phyloP scores from a whole-genome alignment of 306 rosid species.

The Malus sylvestris region DNA sequence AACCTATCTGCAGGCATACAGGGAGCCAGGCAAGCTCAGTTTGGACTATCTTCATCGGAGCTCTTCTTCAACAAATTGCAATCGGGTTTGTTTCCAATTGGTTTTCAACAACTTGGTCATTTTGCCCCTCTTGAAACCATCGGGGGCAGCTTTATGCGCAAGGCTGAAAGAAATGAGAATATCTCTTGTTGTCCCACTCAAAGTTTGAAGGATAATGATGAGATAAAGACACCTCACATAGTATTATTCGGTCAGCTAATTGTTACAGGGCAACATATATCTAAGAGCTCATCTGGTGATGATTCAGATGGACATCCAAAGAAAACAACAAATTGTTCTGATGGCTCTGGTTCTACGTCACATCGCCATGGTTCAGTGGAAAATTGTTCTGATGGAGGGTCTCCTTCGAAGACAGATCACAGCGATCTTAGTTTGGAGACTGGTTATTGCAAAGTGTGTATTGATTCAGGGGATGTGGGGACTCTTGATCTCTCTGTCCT shows the following conservation, averaged over 20 bases:
- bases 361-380: slow-evolving; percentile 47
- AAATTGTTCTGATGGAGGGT: slow-evolving; percentile 70
- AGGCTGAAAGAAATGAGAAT: slow-evolving; percentile 37
- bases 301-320: slow-evolving; percentile 47
- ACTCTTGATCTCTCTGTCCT: slow-evolving; percentile 30
- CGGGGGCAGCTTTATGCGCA: slow-evolving; percentile 23
- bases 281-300: slow-evolving; percentile 44
- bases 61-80: slow-evolving; percentile 50
- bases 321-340: slow-evolving; percentile 51
- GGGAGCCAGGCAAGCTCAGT: slow-evolving; percentile 99
- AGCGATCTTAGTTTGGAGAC: slow-evolving; percentile 40
- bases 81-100: slow-evolving; percentile 36
- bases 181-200: slow-evolving; percentile 43
- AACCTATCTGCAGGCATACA: slow-evolving; percentile 75
- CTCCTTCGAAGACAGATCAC: slow-evolving; percentile 57
- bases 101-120: slow-evolving; percentile 40
- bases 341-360: slow-evolving; percentile 45
- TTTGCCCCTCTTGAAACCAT: slow-evolving; percentile 28
- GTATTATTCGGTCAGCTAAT: slow-evolving; percentile 81
- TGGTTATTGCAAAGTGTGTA: slow-evolving; percentile 37
- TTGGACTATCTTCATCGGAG: slow-evolving; percentile 58
- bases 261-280: slow-evolving; percentile 43
- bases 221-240: slow-evolving; percentile 54
- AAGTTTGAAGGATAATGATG: slow-evolving; percentile 42
- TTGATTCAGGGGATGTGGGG: slow-evolving; percentile 24